phyloP scores from a whole-genome alignment of 306 rosid species.

The Castanopsis chinensis region DNA sequence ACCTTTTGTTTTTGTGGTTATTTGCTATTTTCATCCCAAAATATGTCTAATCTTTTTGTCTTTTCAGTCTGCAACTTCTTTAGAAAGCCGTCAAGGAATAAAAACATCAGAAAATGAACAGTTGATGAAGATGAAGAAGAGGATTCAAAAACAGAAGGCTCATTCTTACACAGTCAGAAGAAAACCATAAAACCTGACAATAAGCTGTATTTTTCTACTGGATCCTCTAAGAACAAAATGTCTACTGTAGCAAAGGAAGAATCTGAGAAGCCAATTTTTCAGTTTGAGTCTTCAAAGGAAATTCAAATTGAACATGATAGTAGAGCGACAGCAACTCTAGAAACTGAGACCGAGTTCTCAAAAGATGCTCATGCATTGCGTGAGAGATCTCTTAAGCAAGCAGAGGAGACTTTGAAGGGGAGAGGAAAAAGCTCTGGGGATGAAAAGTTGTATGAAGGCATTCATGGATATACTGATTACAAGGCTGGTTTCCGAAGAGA shows the following conservation, averaged over 20 bases:
- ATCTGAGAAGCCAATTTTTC: slow-evolving; percentile 29
- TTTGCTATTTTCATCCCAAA: neutral
- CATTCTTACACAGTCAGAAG: slow-evolving; percentile 33
- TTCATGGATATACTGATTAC: slow-evolving; percentile 63
- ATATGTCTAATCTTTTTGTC: neutral
- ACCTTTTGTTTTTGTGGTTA: neutral
- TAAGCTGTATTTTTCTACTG: slow-evolving; percentile 36
- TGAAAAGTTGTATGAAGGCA: slow-evolving; percentile 65
- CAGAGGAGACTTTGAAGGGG: slow-evolving; percentile 58
- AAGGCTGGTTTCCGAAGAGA: slow-evolving; percentile 86
- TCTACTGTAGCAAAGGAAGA: slow-evolving; percentile 27
- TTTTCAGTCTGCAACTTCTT: slow-evolving; percentile 48
- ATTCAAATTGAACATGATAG: slow-evolving; percentile 78
- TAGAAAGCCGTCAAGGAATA: slow-evolving; percentile 38
- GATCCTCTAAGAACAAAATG: slow-evolving; percentile 28
- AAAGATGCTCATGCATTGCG: slow-evolving; percentile 73
- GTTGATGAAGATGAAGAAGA: slow-evolving; percentile 35
- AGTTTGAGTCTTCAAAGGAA: slow-evolving; percentile 65
- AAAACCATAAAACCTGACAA: slow-evolving; percentile 34
- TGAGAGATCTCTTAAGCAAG: slow-evolving; percentile 72
- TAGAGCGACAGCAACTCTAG: slow-evolving; percentile 77
- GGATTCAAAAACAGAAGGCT: slow-evolving; percentile 32
- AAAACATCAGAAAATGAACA: slow-evolving; percentile 33
- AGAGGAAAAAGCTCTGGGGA: slow-evolving; percentile 36
- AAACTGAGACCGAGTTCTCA: slow-evolving; percentile 78